Base-by-base conservation (phyloP, 495 filamentous ascomycete genomes). In the Daldinia decipiens region DNA sequence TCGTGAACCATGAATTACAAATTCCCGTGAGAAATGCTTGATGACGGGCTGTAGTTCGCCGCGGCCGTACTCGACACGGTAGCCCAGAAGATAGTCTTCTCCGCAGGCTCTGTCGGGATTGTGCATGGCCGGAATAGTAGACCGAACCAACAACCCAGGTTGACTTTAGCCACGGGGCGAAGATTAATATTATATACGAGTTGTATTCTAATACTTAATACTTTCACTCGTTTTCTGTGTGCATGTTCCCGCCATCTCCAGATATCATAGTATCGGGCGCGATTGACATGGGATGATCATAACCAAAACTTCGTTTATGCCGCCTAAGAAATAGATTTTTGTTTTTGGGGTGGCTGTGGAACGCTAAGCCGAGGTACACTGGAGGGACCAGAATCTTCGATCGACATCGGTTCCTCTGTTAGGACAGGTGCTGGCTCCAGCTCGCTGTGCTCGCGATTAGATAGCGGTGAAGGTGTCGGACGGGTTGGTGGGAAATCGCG, bases 301-400 rank as follows among this genome's bases (percentile, higher is more conserved):
- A 58, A 70, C 68, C 71, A 74, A 75, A 73, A 68, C 26, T 74
- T 34, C 39, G 13, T 62, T 77, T 61, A 74, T 36, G 67, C 76
- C 62, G 60, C 72, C 74, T 78, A 78, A 65, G 76, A 75, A 60
- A 74, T 56, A 67, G 76, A 75, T 70, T 80, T 80, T 34, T 75
- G 75, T 61, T 79, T 76, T 67, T 77, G 71, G 3, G 78, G 78
- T 5, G 82, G 81, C 66, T 81, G 80, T 9, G 82, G 82, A 2
- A 82, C 55, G 59, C 76, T 73, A 3, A 83, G 74, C 11, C 77
- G 78, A 4, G 82, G 82, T 13, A 84, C 82, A 21, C 79, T 71
- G n/a, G 74, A 70, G 3, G 63, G 38, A 38, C 70, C 47, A 2
- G 67, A 58, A 38, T 77, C 76, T 26, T 67, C 60, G 6, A 82